Conservation (phyloP, 2,329 filamentous ascomycete species). For the Ilyonectria robusta region DNA sequence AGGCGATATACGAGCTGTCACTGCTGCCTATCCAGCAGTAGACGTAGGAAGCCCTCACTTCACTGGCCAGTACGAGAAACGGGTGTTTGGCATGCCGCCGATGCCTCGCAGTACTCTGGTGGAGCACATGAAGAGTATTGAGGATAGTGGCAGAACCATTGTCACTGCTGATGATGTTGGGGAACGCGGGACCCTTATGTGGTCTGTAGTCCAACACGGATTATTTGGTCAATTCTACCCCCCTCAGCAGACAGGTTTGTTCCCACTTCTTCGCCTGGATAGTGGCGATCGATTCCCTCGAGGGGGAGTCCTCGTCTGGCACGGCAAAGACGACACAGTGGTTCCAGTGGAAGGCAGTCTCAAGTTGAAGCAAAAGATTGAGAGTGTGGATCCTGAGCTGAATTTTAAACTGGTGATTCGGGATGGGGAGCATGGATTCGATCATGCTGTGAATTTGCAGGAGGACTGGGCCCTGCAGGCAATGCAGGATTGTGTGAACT, state of each 20-base stretch:
- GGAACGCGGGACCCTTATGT: too few relatives aligned
- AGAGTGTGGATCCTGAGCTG: not conserved
- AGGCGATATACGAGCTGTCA: conserved; percentile 11
- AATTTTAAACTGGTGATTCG: not conserved
- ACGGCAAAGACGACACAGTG: conserved; percentile 14
- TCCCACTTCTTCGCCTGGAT: not conserved
- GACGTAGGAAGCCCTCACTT: too few relatives aligned
- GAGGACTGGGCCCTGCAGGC: conserved; percentile 13
- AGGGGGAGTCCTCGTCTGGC: conserved; percentile 13
- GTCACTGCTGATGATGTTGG: too few relatives aligned
- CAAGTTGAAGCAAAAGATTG: not conserved
- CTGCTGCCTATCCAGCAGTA: too few relatives aligned
- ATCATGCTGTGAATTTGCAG: not conserved
- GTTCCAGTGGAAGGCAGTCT: conserved; percentile 14
- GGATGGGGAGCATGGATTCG: conserved; percentile 18
- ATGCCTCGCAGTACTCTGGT: too few relatives aligned
- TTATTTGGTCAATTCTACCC: too few relatives aligned
- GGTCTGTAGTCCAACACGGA: not conserved
- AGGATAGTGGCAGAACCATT: too few relatives aligned
- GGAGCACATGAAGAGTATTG: too few relatives aligned
- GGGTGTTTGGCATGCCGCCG: too few relatives aligned
- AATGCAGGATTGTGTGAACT: not conserved
- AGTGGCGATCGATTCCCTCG: conserved; percentile 16
- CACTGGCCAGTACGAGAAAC: too few relatives aligned
- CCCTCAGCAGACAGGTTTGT: too few relatives aligned